Conservation (phyloP, 2,329 filamentous ascomycete species). For the Lecanicillium sp. region DNA sequence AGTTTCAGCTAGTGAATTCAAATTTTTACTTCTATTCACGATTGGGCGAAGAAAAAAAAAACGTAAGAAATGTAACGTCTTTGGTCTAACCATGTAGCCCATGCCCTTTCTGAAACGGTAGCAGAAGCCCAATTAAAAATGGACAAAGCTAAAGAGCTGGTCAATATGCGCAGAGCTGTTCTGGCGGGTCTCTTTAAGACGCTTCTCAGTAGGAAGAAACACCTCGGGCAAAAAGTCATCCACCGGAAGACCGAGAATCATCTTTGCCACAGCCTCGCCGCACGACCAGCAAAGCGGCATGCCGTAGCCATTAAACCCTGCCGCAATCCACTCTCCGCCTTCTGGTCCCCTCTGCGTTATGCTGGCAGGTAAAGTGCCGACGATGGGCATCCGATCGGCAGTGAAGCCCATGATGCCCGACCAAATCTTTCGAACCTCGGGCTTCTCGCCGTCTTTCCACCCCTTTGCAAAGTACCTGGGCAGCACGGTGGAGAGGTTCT, state of each 20-base stretch:
- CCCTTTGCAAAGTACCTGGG: constrained; percentile 24
- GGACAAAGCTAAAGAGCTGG: no score
- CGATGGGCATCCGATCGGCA: constrained; percentile 36
- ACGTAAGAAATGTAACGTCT: no score
- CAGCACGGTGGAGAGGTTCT: constrained; percentile 26
- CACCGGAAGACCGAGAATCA: constrained; percentile 16
- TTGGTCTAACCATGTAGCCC: no score
- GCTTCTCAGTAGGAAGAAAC: constrained; percentile 12
- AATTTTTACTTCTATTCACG: no score
- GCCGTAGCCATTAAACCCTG: constrained; percentile 39
- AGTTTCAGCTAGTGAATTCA: no score
- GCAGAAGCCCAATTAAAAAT: no score
- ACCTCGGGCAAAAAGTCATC: constrained; percentile 13
- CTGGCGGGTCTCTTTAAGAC: neutral
- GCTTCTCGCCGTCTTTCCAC: constrained; percentile 14
- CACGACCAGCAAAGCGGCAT: constrained; percentile 43
- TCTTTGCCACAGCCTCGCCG: constrained; percentile 27
- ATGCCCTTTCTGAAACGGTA: no score
- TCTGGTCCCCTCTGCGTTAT: constrained; percentile 11
- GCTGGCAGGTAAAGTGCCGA: constrained; percentile 30
- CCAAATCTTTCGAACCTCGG: constrained; percentile 31
- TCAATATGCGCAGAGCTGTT: no score
- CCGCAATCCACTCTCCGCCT: constrained; percentile 38
- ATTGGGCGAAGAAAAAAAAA: no score
- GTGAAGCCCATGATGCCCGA: constrained; percentile 37